A percentile compares a stretch with the other conserved stretches of the same genome.
These are phyloP conservation scores for Coffea humblotiana DNA, from an alignment of 305 asterid species.

Conservation along the genomic window DNA sequence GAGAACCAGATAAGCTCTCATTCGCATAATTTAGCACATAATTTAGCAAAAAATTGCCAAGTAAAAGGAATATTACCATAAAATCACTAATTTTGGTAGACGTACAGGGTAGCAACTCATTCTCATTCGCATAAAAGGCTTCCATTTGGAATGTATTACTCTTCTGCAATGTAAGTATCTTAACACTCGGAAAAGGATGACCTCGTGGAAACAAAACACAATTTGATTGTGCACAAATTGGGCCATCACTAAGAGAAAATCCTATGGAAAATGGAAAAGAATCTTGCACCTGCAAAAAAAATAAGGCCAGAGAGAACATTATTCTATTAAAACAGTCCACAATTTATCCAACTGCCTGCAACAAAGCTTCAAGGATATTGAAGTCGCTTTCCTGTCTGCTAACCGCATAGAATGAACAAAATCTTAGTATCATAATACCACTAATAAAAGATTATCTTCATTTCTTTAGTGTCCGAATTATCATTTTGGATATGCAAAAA, in stretches of 20 bases:
- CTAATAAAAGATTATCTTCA: too few relatives aligned
- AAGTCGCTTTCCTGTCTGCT: too few relatives aligned
- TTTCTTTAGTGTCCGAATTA: too few relatives aligned
- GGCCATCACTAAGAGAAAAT: conserved; percentile 61
- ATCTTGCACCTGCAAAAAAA: conserved; percentile 79
- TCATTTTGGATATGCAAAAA: too few relatives aligned
- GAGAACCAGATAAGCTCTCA: neutral
- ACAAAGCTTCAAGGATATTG: too few relatives aligned
- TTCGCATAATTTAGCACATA: too few relatives aligned
- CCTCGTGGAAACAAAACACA: conserved; percentile 67
- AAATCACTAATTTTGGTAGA: conserved; percentile 63
- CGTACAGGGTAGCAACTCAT: conserved; percentile 75
- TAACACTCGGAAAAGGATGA: conserved; percentile 66
- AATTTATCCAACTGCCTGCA: neutral
- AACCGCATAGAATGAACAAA: too few relatives aligned
- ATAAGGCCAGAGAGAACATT: conserved; percentile 21
- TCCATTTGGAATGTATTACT: conserved; percentile 65
- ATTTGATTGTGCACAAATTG: conserved; percentile 46
- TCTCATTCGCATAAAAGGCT: conserved; percentile 58
- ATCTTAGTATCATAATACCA: too few relatives aligned
- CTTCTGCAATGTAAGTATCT: conserved; percentile 64
- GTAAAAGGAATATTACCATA: conserved; percentile 41
- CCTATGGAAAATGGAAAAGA: conserved; percentile 86
- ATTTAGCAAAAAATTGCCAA: neutral
- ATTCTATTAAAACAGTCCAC: neutral